Evolutionary conservation across 2,329 filamentous ascomycete species (phyloP).

Genomic region (Paracamarosporium sp.): DNA sequence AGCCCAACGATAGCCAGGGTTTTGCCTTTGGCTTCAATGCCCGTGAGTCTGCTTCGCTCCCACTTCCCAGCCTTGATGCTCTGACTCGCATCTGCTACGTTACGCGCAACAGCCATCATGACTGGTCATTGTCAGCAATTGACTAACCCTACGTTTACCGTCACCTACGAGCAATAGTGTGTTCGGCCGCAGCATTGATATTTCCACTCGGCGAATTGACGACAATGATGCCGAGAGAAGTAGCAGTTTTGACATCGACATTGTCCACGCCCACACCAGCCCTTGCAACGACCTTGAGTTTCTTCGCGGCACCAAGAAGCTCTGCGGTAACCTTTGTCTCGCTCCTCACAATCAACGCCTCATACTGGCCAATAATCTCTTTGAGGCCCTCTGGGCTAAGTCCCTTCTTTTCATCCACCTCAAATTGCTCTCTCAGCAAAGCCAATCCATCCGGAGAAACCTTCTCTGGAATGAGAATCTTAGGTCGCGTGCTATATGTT

Average conservation of each 20-base stretch:
- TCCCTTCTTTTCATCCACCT: constrained; percentile 72
- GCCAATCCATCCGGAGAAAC: constrained; percentile 79
- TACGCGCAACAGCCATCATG: constrained; percentile 75
- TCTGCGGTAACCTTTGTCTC: constrained; percentile 79
- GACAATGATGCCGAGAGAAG: constrained; percentile 76
- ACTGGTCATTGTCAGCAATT: constrained; percentile 50
- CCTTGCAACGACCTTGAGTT: constrained; percentile 77
- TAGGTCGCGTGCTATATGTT: constrained; percentile 45
- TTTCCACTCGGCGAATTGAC: constrained; percentile 83
- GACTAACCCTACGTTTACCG: neutral
- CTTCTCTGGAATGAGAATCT: constrained; percentile 79
- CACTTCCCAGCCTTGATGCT: constrained; percentile 74
- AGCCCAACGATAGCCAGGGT: constrained; percentile 78
- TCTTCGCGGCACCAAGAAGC: constrained; percentile 70
- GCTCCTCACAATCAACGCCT: constrained; percentile 79
- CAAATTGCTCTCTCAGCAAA: constrained; percentile 69
- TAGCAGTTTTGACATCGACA: constrained; percentile 77
- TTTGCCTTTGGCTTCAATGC: constrained; percentile 80
- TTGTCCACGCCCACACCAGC: constrained; percentile 84
- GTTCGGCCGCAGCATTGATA: constrained; percentile 80
- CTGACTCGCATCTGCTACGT: constrained; percentile 74
- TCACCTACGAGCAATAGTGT: constrained; percentile 66
- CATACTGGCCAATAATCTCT: constrained; percentile 72
- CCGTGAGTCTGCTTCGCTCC: constrained; percentile 77
- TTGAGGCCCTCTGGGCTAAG: constrained; percentile 69